phyloP scores from a whole-genome alignment of 805 yeast species.

The Suhomyces sp. region DNA sequence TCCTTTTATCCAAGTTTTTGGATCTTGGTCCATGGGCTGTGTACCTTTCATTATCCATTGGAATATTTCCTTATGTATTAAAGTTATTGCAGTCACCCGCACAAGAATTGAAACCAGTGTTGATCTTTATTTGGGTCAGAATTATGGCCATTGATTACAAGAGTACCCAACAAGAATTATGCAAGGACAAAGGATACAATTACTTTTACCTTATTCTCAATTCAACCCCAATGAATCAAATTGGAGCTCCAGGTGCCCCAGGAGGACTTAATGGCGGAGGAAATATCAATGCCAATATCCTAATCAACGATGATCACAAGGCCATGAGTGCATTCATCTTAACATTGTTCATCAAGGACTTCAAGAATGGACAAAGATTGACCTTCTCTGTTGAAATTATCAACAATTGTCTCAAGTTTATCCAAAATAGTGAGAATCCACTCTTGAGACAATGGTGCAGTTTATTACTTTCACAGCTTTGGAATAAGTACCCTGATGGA shows the following conservation, averaged over 20 bases:
- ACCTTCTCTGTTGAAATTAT: constrained; percentile 75
- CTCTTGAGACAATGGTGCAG: constrained; percentile 91
- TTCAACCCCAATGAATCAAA: constrained; percentile 30
- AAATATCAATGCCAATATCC: constrained; percentile 18
- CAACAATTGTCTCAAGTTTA: constrained; percentile 61
- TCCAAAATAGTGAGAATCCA: constrained; percentile 77
- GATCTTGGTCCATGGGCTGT: constrained; percentile 99
- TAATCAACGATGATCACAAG: constrained; percentile 76
- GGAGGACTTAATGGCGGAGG: constrained; percentile 20
- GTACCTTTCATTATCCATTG: constrained; percentile 85
- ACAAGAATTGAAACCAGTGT: constrained; percentile 87
- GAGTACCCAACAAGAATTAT: constrained; percentile 86
- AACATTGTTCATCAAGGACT: constrained; percentile 79
- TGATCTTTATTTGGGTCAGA: constrained; percentile 96
- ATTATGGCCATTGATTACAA: constrained; percentile 93
- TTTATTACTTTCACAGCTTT: constrained; percentile 71
- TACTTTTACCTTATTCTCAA: constrained; percentile 82
- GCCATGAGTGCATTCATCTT: constrained; percentile 95
- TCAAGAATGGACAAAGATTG: constrained; percentile 73
- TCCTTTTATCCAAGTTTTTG: constrained; percentile 76
- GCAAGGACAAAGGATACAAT: constrained; percentile 86
- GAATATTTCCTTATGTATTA: constrained; percentile 92
- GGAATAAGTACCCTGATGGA: constrained; percentile 72
- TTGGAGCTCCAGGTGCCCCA: constrained; percentile 32
- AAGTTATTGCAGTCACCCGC: constrained; percentile 92